A percentile compares a stretch with the other conserved stretches of the same genome.
Conservation (phyloP, 805 yeast genomes). For the Wilhelminamyces savonicus region DNA sequence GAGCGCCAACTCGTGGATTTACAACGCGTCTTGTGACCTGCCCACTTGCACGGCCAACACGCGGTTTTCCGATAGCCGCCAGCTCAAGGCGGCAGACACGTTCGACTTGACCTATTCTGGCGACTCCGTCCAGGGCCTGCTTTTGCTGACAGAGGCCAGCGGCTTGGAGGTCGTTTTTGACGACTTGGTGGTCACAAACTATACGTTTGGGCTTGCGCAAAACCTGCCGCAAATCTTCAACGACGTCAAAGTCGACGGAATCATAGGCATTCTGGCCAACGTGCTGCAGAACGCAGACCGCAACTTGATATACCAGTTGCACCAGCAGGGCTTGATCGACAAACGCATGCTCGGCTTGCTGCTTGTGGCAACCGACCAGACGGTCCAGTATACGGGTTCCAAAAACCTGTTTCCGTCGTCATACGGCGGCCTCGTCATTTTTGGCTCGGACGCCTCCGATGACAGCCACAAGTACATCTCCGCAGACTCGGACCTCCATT, state of each 20-base stretch:
- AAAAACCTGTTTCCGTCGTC: slow-evolving; percentile 20
- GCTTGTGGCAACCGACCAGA: slow-evolving; percentile 10
- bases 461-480: slow-evolving; percentile 6
- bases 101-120: slow-evolving; percentile 50
- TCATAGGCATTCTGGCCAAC: slow-evolving; percentile 52
- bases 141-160: slow-evolving; percentile 29
- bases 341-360: slow-evolving; percentile 32
- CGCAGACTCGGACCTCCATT: slow-evolving; percentile 31
- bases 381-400: slow-evolving; percentile 9
- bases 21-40: slow-evolving; percentile 43
- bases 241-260: slow-evolving; percentile 50
- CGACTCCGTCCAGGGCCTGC: slow-evolving; percentile 46
- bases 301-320: slow-evolving; percentile 37
- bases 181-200: slow-evolving; percentile 28
- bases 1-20: slow-evolving; percentile 59
- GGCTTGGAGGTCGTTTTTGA: slow-evolving; percentile 21
- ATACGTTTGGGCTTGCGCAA: slow-evolving; percentile 49
- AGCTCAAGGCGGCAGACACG: slow-evolving; percentile 13
- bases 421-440: slow-evolving; percentile 21
- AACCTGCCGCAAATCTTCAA: slow-evolving; percentile 48
- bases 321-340: slow-evolving; percentile 26
- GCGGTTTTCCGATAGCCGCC: slow-evolving; percentile 15
- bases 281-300: slow-evolving; percentile 16
- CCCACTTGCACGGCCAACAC: slow-evolving; percentile 33
- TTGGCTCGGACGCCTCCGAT: slow-evolving; percentile 15